phyloP scores from a whole-genome alignment of 768 basidiomycete species.

The Trametes villosa region DNA sequence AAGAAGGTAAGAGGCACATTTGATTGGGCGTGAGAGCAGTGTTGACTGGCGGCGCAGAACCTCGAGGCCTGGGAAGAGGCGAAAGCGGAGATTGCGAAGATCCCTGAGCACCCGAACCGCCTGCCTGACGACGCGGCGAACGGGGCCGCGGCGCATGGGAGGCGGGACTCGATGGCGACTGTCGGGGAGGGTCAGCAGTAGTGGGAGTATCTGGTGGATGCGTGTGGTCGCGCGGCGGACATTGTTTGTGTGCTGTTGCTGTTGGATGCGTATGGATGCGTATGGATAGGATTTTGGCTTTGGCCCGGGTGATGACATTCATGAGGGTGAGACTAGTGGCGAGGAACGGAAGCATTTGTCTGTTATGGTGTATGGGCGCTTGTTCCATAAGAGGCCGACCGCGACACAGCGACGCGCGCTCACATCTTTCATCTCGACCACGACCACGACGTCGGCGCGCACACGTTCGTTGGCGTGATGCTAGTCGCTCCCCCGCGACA shows the following conservation, averaged over 20 bases:
- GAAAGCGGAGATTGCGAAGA: slow-evolving; percentile 87
- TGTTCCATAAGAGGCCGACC: slow-evolving; percentile 1
- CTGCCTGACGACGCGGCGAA: slow-evolving; percentile 46
- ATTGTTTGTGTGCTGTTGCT: background rate
- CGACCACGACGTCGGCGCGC: background rate
- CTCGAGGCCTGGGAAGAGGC: slow-evolving; percentile 97
- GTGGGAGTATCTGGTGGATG: slow-evolving; percentile 10
- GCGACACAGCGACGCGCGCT: background rate
- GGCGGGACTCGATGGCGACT: slow-evolving; percentile 73
- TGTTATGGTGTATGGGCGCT: background rate
- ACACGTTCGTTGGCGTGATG: slow-evolving; percentile 7
- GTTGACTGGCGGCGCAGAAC: slow-evolving; percentile 58
- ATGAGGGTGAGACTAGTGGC: background rate
- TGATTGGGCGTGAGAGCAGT: background rate
- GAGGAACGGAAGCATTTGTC: background rate
- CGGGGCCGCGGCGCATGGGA: slow-evolving; percentile 42
- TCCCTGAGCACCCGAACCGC: slow-evolving; percentile 88
- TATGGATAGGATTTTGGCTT: slow-evolving; percentile 2
- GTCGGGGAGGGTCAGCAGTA: slow-evolving; percentile 61
- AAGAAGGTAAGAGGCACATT: slow-evolving; percentile 65
- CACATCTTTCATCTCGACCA: background rate
- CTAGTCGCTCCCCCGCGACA: slow-evolving; percentile 4
- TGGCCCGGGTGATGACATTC: background rate
- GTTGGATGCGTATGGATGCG: too few species aligned
- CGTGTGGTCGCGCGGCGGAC: background rate